These are phyloP conservation scores for Pugionium cornutum DNA, from an alignment of 345 rosid genomes.

Conservation along the genomic window DNA sequence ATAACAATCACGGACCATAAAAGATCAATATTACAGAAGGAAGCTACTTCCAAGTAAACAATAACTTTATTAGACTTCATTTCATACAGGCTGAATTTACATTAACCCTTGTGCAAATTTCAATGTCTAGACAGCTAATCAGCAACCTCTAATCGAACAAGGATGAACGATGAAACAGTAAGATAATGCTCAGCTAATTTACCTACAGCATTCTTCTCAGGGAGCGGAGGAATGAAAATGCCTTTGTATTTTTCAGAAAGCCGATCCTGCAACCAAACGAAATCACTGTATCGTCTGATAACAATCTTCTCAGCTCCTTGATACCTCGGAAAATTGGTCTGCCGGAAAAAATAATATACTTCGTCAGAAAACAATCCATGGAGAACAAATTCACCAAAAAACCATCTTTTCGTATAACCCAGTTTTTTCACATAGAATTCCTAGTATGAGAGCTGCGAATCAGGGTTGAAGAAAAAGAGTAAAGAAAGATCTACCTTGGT, in stretches of 20 bases:
- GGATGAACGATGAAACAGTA: not conserved
- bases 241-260: constrained; percentile 90
- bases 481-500: constrained; percentile 59
- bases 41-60: too few relatives aligned
- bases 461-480: constrained; percentile 2
- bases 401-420: too few relatives aligned
- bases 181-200: constrained; percentile 16
- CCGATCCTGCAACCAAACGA: constrained; percentile 89
- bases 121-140: too few relatives aligned
- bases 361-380: too few relatives aligned
- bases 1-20: too few relatives aligned
- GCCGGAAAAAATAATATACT: constrained; percentile 22
- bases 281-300: constrained; percentile 91
- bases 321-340: constrained; percentile 86
- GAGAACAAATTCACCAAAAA: constrained; percentile 7
- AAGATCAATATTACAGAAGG: too few relatives aligned
- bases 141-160: not conserved
- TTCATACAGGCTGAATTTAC: too few relatives aligned
- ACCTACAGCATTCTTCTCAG: constrained; percentile 99
- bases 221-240: constrained; percentile 88
- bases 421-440: too few relatives aligned
- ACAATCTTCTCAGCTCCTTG: constrained; percentile 96
- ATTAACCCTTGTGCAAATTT: too few relatives aligned
- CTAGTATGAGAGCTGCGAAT: not conserved
- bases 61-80: too few relatives aligned